Evolutionary conservation across 1,284 basidiomycete genomes (phyloP), one percentile per base, ranked within the genome.

Genomic region (Trichosporon faecale): DNA sequence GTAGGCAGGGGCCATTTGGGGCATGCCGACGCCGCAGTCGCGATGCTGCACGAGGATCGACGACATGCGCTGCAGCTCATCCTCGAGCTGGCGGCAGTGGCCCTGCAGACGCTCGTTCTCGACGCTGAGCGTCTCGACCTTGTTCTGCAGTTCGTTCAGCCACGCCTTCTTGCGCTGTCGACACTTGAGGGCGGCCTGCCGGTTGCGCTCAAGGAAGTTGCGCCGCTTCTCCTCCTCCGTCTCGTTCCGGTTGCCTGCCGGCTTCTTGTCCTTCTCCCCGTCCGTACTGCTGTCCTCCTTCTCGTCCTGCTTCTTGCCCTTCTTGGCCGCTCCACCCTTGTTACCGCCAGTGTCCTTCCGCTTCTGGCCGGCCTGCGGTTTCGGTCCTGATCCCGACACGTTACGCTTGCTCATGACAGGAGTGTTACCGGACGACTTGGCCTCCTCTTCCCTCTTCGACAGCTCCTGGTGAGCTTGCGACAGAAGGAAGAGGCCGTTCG

Each of bases 121-220:
- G 75, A 91, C 90, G 33, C 88, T 86, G 33, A 98, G 87, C 75
- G 88, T 93, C 81, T 98, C 95, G 80, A 95, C 93, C 79, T 96
- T 96, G 67, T 91, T 90, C 83, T 99, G 96, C 21, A 99, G 86
- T 75, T 94, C 91, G 27, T 90, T 88, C 29, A 98, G 88, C 96
- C 97, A 99, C 6, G 94, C 94, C 85, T 99, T 99, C 84, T 99
- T 99, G 68, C 96, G 90, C 82, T 99, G 96, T 49, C 96, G 92
- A 84, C 97, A 99, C 85, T 99, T 99, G 78, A 98, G 89, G 3
- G 96, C 96, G 70, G 96, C 96, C 87, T 97, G 95, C 78, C 95
- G 87, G 81, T 97, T 98, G 72, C 95, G 87, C 83, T 97, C 95
- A 69, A 98, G 84, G 83, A 97, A 97, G 84, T 96, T 98, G 82